Evolutionary conservation across 148 eudicot species (phyloP).

Genomic region (Arbutus unedo): DNA sequence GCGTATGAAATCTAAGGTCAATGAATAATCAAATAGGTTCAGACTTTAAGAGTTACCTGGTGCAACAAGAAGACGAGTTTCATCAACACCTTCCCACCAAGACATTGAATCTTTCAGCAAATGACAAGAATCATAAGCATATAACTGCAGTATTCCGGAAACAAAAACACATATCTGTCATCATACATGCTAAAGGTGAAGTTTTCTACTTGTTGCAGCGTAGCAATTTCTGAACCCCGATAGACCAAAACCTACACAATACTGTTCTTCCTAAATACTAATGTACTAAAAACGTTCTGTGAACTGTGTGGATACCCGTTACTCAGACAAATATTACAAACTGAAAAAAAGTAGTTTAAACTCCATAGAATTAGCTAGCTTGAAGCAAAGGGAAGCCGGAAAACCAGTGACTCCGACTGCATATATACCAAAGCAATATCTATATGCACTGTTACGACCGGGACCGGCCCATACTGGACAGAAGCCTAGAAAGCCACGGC

Average conservation of each 20-base stretch:
- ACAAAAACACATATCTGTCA: neutral
- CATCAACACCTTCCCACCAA: conserved; percentile 64
- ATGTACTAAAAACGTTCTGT: neutral
- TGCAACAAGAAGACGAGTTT: conserved; percentile 69
- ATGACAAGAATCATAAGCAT: neutral
- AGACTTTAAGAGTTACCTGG: conserved; percentile 38
- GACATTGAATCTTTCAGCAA: conserved; percentile 35
- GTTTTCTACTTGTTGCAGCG: neutral
- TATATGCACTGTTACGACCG: neutral
- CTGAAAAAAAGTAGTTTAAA: neutral
- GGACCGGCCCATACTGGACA: too few species aligned
- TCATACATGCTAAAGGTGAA: neutral
- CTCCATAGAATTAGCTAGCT: neutral
- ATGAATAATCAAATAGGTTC: neutral
- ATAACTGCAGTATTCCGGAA: neutral
- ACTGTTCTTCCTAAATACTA: neutral
- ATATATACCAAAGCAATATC: too few species aligned
- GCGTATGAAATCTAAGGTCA: neutral
- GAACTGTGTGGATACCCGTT: neutral
- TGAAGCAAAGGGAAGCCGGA: too few species aligned
- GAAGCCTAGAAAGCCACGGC: too few species aligned
- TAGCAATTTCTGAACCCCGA: neutral
- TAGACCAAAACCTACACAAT: neutral
- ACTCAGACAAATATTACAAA: too few species aligned
- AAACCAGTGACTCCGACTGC: too few species aligned